Conservation (phyloP, 768 basidiomycete species). For the Macrolepiota dolichaula region DNA sequence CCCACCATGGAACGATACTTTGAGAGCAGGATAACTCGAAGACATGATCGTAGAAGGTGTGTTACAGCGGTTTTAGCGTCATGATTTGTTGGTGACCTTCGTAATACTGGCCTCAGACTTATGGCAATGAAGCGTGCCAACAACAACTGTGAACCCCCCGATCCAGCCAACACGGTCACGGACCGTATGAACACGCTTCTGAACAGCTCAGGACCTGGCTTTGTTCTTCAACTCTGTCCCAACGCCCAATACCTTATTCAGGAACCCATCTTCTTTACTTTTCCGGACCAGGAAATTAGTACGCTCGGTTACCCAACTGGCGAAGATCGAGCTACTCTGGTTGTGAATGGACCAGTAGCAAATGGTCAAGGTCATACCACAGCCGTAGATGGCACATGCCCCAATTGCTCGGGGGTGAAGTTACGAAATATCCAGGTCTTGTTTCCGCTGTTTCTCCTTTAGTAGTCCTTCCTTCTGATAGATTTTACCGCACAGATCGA, state of each 20-base stretch:
- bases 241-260: conserved; percentile 58
- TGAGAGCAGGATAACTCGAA: not conserved
- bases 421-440: conserved; percentile 72
- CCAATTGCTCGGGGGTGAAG: conserved; percentile 52
- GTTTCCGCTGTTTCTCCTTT: not conserved
- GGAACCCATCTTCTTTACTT: conserved; percentile 63
- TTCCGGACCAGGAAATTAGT: conserved; percentile 75
- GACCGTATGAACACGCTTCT: conserved; percentile 64
- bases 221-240: conserved; percentile 65
- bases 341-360: conserved; percentile 60
- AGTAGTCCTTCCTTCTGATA: not conserved
- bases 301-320: conserved; percentile 75
- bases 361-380: conserved; percentile 69
- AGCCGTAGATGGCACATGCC: conserved; percentile 67
- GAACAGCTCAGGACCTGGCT: conserved; percentile 63
- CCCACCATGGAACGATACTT: conserved; percentile 7
- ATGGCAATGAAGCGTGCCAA: conserved; percentile 8
- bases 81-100: not conserved
- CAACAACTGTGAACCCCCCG: conserved; percentile 36
- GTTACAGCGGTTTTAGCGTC: not conserved
- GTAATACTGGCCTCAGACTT: not conserved
- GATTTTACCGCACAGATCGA: conserved; percentile 49
- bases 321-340: conserved; percentile 61
- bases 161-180: conserved; percentile 60
- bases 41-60: not conserved